These are phyloP conservation scores for Pseudognaphalium luteoalbum DNA, from an alignment of 129 eudicot species.

Conservation along the genomic window DNA sequence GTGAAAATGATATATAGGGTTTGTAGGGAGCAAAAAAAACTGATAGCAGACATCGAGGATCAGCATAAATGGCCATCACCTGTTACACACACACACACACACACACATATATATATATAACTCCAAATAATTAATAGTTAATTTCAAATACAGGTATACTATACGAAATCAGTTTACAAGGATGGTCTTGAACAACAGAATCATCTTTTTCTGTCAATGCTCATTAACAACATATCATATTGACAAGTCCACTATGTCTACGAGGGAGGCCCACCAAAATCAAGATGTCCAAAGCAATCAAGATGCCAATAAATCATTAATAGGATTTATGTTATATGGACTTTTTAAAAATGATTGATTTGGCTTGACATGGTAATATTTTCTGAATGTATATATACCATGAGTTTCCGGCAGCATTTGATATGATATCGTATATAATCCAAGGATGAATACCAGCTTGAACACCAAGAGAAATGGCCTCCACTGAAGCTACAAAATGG, in stretches of 20 bases:
- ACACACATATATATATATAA: neutral
- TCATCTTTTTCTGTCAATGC: neutral
- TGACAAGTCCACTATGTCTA: neutral
- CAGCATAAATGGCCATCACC: neutral
- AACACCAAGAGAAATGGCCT: conserved; percentile 90
- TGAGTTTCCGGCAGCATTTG: conserved; percentile 97
- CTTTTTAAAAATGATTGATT: neutral
- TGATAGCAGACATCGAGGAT: neutral
- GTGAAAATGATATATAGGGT: neutral
- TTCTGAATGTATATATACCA: conserved; percentile 41
- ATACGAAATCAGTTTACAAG: neutral
- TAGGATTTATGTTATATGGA: conserved; percentile 4
- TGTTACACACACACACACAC: neutral
- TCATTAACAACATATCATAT: neutral
- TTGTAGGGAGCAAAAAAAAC: neutral
- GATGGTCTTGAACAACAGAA: neutral
- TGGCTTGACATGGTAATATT: conserved; percentile 13
- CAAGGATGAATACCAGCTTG: conserved; percentile 95
- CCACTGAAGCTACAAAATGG: conserved; percentile 88
- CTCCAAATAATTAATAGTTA: too few species aligned
- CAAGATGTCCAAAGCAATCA: too few species aligned
- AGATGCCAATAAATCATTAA: neutral
- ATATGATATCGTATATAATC: conserved; percentile 85
- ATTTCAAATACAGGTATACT: too few species aligned
- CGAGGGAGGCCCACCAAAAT: neutral